Percentiles rank a stretch among this genome's conserved stretches.
Evolutionary conservation across 768 basidiomycete species (phyloP).

Genomic region (Brasilioporus rufonigricans): DNA sequence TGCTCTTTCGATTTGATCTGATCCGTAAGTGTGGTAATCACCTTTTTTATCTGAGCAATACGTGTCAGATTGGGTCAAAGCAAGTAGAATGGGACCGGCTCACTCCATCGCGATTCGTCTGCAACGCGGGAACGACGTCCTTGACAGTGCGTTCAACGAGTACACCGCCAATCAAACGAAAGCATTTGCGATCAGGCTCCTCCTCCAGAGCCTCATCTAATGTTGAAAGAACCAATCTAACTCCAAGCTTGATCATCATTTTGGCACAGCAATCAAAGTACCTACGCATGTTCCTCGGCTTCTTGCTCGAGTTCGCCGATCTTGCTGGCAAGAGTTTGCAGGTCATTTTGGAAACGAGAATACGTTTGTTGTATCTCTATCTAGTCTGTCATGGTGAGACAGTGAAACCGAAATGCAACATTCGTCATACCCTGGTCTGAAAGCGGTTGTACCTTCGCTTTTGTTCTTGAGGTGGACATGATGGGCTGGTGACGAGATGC

Average conservation of each 20-base stretch:
- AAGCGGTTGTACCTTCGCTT: conserved; percentile 54
- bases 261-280: conserved; percentile 17
- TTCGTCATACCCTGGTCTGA: conserved; percentile 67
- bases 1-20: conserved; percentile 89
- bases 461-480: conserved; percentile 58
- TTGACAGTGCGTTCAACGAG: conserved; percentile 94
- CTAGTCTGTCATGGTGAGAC: conserved; percentile 44
- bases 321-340: conserved; percentile 89
- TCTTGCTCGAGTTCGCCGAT: conserved; percentile 96
- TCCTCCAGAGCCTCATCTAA: conserved; percentile 77
- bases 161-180: conserved; percentile 92
- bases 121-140: conserved; percentile 87
- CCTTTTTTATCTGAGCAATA: conserved; percentile 68
- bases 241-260: neutral
- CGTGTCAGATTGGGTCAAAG: conserved; percentile 8
- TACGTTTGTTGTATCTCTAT: conserved; percentile 86
- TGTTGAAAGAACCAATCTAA: conserved; percentile 84
- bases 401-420: conserved; percentile 7
- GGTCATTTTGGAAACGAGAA: conserved; percentile 78
- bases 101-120: conserved; percentile 88
- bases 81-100: conserved; percentile 23
- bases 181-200: conserved; percentile 92
- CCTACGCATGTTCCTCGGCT: conserved; percentile 91
- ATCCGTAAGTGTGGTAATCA: conserved; percentile 71
- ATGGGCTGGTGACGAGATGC: conserved; percentile 8